Evolutionary conservation across 75 land plant genomes (phyloP), one percentile per base, ranked within the genome.

Genomic region (Picea glauca): DNA sequence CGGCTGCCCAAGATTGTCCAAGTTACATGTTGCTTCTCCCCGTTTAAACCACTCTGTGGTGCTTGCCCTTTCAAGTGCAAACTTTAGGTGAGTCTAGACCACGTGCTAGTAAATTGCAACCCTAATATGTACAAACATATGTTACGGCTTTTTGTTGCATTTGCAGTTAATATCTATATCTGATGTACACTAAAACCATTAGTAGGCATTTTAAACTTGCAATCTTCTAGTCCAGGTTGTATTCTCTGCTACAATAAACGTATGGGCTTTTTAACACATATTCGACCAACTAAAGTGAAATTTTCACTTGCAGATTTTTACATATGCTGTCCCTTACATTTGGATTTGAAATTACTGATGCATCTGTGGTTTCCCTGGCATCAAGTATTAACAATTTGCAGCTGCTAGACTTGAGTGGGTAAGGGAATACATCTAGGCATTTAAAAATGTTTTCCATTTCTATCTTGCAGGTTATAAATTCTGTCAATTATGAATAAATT

Each of bases 341-440:
- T 68, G 94, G 94, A 67, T 80, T 87, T 35, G 86, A 72, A 76
- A 86, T 92, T 9, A 90, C 90, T 21, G 94, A 92, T 84, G 92
- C 90, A 72, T 88, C 94, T 72, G 90, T 92, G 66, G 88, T 90
- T 81, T 83, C 94, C 4, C 90, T 92, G 33, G 86, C 90, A 38
- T 81, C 90, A 67, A 82, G 68, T 77, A 90, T 74, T 79, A 54
- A 83, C 63, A 81, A 79, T 13, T 78, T 92, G 26, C 88, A 92
- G 58, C 46, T 92, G 75, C 92, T 92, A 73, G 91, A 92, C 74
- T 76, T 92, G 30, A 92, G 94, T 62, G 94, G 94, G 94, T 92
- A 88, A 67, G 83, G 81, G 2, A 3, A 70, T 43, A 70, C 9
- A 38, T 40, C 3, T 70, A 23, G 12, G 50, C n/a, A 43, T 43